Evolutionary conservation across 176 grass and related monocot genomes (phyloP), one percentile per base, ranked within the genome.

Genomic region (Carex littledalei): DNA sequence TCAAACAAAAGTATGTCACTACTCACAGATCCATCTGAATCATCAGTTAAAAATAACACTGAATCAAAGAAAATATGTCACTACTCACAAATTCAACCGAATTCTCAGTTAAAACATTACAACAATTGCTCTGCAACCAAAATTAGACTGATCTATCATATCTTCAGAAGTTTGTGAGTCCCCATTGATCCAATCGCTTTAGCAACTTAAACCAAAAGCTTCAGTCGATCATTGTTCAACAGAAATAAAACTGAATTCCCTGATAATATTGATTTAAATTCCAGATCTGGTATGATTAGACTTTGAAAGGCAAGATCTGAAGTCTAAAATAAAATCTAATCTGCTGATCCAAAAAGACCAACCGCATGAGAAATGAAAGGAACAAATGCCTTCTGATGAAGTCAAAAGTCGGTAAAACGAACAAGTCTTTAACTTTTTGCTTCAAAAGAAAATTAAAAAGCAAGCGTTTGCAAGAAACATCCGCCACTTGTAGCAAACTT

Each of bases 261-360:
- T 45, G 13, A 24, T 21, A 20, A 16, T 37, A 41, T 12, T 65
- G 59, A 26, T 63, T 65, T 22, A 15, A 15, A 15, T 15, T 10
- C 59, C 32, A 82, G 59, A 82, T 82, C 59, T 52, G 11, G 70
- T 10, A 26, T 52, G 43, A 74, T 74, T 74, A 52, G 18, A 65
- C 79, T 82, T 49, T 3, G 20, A 82, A 66, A 24, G 29, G 59
- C 41, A 45, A 67, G 81, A 83, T 83, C 80, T 67, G 63, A 67
- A 60, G 54, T 63, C 5, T 81, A 80, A 59, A 53, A 58, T 14
- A 18, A 35, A 58, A 59, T 79, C 41, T 80, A 81, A 31, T 39
- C 9, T 21, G 4, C 63, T 10, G n/a, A 66, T 66, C 45, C 22
- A 50, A 31, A 24, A 83, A 63, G 59, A 21, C 14, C 20, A n/a